These are phyloP conservation scores for Blastobotrys proliferans DNA, from an alignment of 1,139 yeast species.

Conservation along the genomic window DNA sequence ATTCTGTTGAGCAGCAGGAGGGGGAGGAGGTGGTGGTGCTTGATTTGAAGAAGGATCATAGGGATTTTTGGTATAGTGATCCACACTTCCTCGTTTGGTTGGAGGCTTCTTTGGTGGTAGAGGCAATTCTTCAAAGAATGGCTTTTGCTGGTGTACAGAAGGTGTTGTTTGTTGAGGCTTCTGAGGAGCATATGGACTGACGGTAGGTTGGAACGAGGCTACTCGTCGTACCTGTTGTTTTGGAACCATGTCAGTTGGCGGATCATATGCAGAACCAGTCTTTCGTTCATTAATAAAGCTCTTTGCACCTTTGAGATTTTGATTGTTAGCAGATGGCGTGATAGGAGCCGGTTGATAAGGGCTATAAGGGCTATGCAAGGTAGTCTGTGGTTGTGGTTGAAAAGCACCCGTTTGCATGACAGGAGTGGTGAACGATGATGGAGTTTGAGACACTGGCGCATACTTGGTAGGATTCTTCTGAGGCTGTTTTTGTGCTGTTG, in stretches of 20 bases:
- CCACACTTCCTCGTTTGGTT: slow-evolving; percentile 2
- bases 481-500: neutral
- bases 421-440: slow-evolving; percentile 3
- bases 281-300: slow-evolving; percentile 17
- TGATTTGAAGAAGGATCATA: slow-evolving; percentile 5
- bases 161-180: slow-evolving; percentile 11
- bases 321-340: slow-evolving; percentile 11
- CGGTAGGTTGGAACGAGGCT: slow-evolving; percentile 15
- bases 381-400: slow-evolving; percentile 1
- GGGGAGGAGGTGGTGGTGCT: slow-evolving; percentile 5
- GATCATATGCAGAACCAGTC: slow-evolving; percentile 49
- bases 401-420: slow-evolving; percentile 5
- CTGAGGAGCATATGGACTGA: slow-evolving; percentile 17
- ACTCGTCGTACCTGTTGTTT: slow-evolving; percentile 20
- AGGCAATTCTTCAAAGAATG: slow-evolving; percentile 58
- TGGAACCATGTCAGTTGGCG: slow-evolving; percentile 60
- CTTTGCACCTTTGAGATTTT: slow-evolving; percentile 14
- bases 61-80: slow-evolving; percentile 5
- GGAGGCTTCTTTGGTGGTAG: slow-evolving; percentile 4
- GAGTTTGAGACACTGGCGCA: slow-evolving; percentile 1
- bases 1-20: slow-evolving; percentile 2
- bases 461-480: neutral
- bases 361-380: slow-evolving; percentile 6
- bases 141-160: slow-evolving; percentile 29
- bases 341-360: slow-evolving; percentile 27